A percentile compares a stretch with the other conserved stretches of the same genome.
phyloP scores from a whole-genome alignment of 2,329 filamentous ascomycete genomes.

The Sporothrix luriei region DNA sequence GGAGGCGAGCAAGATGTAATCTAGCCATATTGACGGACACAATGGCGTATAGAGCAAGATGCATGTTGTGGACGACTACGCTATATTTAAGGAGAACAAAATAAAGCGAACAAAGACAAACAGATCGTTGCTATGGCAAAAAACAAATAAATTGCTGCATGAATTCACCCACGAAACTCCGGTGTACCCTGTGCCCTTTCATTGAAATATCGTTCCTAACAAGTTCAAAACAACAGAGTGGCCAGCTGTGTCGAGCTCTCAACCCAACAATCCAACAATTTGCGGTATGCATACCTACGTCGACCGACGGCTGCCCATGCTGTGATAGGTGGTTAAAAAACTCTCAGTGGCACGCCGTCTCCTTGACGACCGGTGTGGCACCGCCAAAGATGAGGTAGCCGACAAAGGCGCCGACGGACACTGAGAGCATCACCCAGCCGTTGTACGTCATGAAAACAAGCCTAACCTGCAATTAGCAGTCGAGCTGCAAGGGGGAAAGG shows the following conservation, averaged over 20 bases:
- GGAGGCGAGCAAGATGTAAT: constrained; percentile 47
- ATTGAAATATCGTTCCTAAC: neutral
- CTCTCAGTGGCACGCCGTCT: constrained; percentile 82
- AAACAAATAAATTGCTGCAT: neutral
- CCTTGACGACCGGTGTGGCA: constrained; percentile 71
- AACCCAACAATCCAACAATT: neutral
- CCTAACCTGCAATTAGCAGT: constrained; percentile 62
- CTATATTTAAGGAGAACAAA: constrained; percentile 37
- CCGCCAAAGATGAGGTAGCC: constrained; percentile 84
- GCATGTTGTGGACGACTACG: neutral
- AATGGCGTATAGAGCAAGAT: neutral
- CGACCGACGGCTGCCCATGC: neutral
- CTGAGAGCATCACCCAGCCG: constrained; percentile 93
- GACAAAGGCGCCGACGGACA: constrained; percentile 83
- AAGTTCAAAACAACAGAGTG: neutral
- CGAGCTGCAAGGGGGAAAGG: neutral
- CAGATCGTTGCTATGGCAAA: neutral
- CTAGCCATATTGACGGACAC: neutral
- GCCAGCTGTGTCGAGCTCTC: neutral
- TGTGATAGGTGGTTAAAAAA: neutral
- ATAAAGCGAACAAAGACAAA: constrained; percentile 35
- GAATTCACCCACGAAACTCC: neutral
- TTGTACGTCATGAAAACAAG: constrained; percentile 99
- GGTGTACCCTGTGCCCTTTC: neutral
- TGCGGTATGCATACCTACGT: neutral